Evolutionary conservation across 2,329 filamentous ascomycete genomes (phyloP).

Genomic region (Botrytis deweyae): DNA sequence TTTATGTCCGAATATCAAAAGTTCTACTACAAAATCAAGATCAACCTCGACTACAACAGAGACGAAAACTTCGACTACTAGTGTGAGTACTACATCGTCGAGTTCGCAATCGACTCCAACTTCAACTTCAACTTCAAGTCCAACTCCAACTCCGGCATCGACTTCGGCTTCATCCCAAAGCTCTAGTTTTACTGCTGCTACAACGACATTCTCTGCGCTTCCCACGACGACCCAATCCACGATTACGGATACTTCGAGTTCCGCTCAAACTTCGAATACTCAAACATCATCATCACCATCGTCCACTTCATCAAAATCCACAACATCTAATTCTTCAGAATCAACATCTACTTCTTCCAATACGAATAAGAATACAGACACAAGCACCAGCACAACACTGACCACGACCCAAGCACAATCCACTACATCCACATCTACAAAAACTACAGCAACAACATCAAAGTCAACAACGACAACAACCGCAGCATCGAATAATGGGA

Average conservation of each 20-base stretch:
- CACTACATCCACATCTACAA: neutral
- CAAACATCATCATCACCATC: neutral
- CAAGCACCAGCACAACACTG: neutral
- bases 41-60: slow-evolving; percentile 18
- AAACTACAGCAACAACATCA: neutral
- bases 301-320: neutral
- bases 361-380: neutral
- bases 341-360: neutral
- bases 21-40: slow-evolving; percentile 21
- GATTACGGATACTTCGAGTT: neutral
- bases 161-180: neutral
- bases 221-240: neutral
- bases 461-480: neutral
- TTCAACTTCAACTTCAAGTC: neutral
- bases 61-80: slow-evolving; percentile 16
- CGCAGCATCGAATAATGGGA: neutral
- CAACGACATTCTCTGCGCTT: neutral
- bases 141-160: neutral
- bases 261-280: neutral
- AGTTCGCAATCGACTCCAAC: neutral
- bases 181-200: neutral
- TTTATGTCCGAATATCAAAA: slow-evolving; percentile 31
- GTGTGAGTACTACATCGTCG: slow-evolving; percentile 17
- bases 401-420: neutral
- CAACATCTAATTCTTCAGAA: neutral